Percentiles rank a stretch among this genome's conserved stretches.
phyloP scores from a whole-genome alignment of 805 yeast species.

The Kazachstania kunashirensis region DNA sequence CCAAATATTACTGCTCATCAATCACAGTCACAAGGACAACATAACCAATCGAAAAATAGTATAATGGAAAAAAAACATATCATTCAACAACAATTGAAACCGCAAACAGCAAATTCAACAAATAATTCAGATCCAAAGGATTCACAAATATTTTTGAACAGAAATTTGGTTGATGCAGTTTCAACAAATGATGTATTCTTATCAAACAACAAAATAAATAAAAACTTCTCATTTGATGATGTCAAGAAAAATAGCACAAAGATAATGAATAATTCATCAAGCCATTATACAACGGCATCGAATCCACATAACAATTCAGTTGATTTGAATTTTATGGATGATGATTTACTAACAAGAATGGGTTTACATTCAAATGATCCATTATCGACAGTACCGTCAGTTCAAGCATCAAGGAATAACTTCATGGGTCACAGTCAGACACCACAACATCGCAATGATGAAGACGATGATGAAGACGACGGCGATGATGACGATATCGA shows the following conservation, averaged over 20 bases:
- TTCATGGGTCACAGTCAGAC: neutral
- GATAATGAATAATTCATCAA: neutral
- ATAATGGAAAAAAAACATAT: conserved; percentile 3
- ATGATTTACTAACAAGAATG: conserved; percentile 7
- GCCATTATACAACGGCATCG: conserved; percentile 16
- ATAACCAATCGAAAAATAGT: neutral
- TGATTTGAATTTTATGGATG: conserved; percentile 11
- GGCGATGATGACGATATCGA: conserved; percentile 16
- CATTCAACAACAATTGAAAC: conserved; percentile 6
- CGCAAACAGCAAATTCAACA: neutral
- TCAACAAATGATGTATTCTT: conserved; percentile 88
- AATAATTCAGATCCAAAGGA: neutral
- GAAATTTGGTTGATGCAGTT: conserved; percentile 66
- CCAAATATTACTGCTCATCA: neutral
- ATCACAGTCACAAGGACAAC: neutral
- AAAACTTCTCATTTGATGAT: conserved; percentile 4
- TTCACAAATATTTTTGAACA: conserved; percentile 3
- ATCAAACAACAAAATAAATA: conserved; percentile 7
- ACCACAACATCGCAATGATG: conserved; percentile 3
- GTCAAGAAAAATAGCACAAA: conserved; percentile 40
- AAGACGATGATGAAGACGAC: conserved; percentile 15
- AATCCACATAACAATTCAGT: conserved; percentile 6
- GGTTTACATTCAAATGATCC: conserved; percentile 9
- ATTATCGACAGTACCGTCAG: conserved; percentile 7
- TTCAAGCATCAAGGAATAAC: neutral